A percentile compares a stretch with the other conserved stretches of the same genome.
Conservation (phyloP, 768 basidiomycete species). For the Pseudohyphozyma bogoriensis region DNA sequence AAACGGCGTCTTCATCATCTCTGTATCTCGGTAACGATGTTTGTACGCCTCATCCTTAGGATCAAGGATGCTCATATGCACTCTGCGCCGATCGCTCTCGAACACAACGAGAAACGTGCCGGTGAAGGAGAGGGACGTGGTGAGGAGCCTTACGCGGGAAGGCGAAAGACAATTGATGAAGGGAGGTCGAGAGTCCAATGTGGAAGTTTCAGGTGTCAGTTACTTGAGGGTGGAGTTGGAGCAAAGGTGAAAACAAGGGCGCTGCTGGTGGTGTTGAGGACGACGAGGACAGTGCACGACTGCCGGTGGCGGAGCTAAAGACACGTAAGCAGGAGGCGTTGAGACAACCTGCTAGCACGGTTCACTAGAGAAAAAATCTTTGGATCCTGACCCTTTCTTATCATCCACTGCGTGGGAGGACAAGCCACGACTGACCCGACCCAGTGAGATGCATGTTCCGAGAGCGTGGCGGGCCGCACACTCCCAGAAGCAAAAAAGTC, state of each 20-base stretch:
- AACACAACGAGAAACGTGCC: conserved; percentile 86
- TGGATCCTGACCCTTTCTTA: too few relatives aligned
- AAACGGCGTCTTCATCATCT: too few relatives aligned
- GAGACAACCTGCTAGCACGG: too few relatives aligned
- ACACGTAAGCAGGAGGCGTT: too few relatives aligned
- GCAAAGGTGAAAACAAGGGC: conserved; percentile 42
- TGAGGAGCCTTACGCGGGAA: conserved; percentile 84
- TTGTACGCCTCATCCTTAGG: neutral
- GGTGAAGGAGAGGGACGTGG: conserved; percentile 75
- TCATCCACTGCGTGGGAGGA: too few relatives aligned
- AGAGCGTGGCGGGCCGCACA: too few relatives aligned
- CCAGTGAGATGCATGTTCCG: too few relatives aligned
- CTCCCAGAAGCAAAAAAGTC: too few relatives aligned
- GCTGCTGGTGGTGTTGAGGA: conserved; percentile 36
- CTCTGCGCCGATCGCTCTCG: conserved; percentile 65
- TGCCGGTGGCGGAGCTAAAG: conserved; percentile 26
- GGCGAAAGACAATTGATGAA: conserved; percentile 97
- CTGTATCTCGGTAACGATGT: too few relatives aligned
- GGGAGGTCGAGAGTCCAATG: conserved; percentile 77
- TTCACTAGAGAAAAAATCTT: too few relatives aligned
- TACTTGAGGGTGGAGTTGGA: conserved; percentile 79
- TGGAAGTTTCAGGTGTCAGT: conserved; percentile 65
- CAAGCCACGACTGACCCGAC: too few relatives aligned
- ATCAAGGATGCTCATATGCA: conserved; percentile 76
- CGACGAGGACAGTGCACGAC: neutral